A percentile compares a stretch with the other conserved stretches of the same genome.
Evolutionary conservation across 2,329 filamentous ascomycete genomes (phyloP).

Genomic region (Talaromyces sp.): DNA sequence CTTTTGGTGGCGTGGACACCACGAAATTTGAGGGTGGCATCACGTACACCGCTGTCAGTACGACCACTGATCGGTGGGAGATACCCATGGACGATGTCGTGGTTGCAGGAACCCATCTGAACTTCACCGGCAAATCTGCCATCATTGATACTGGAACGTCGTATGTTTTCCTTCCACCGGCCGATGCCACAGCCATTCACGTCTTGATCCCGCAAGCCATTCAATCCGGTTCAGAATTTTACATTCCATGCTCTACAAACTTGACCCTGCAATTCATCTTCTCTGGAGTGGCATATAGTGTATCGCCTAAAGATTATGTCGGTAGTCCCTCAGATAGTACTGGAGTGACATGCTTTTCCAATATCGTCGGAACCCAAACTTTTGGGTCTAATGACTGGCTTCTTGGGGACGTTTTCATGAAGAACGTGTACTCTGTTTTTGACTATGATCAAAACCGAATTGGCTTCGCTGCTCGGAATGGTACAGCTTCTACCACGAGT

Average conservation of each 20-base stretch:
- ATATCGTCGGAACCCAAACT: slow-evolving; percentile 69
- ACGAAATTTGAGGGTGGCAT: slow-evolving; percentile 67
- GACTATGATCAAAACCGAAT: slow-evolving; percentile 61
- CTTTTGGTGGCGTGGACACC: slow-evolving; percentile 68
- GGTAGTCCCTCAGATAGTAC: slow-evolving; percentile 30
- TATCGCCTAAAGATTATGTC: slow-evolving; percentile 71
- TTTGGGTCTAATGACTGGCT: slow-evolving; percentile 66
- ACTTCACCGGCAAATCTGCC: slow-evolving; percentile 55
- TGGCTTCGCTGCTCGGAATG: slow-evolving; percentile 32
- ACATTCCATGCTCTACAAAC: slow-evolving; percentile 68
- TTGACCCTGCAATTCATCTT: slow-evolving; percentile 64
- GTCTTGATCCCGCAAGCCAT: slow-evolving; percentile 61
- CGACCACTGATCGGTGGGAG: slow-evolving; percentile 64
- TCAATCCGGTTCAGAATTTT: slow-evolving; percentile 60
- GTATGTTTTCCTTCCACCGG: slow-evolving; percentile 68
- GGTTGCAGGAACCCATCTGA: slow-evolving; percentile 57
- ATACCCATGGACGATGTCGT: slow-evolving; percentile 65
- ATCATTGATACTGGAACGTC: slow-evolving; percentile 85
- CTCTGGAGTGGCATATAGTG: slow-evolving; percentile 62
- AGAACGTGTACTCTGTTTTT: slow-evolving; percentile 85
- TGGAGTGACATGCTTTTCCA: slow-evolving; percentile 56
- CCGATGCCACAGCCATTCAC: slow-evolving; percentile 67
- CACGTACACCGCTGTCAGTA: slow-evolving; percentile 58
- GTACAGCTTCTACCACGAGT: not conserved
- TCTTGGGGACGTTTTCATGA: slow-evolving; percentile 80